Percentiles rank a stretch among this genome's conserved stretches.
phyloP scores from a whole-genome alignment of 1,284 basidiomycete species.

The Austroboletus olivaceoglutinosus region DNA sequence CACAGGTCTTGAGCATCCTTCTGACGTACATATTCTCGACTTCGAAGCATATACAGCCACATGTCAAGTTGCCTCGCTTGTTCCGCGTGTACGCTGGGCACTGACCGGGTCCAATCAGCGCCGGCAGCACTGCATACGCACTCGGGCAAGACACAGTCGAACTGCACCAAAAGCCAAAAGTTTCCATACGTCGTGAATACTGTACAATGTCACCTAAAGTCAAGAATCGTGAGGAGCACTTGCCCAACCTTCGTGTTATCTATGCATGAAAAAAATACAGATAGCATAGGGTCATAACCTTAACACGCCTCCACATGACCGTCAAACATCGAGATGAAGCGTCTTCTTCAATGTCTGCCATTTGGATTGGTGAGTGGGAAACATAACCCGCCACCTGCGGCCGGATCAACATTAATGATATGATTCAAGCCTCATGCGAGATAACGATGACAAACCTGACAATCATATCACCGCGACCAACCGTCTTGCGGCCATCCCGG shows the following conservation, averaged over 20 bases:
- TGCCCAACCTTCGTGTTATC: conserved; percentile 13
- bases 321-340: conserved; percentile 29
- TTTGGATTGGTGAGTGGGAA: conserved; percentile 30
- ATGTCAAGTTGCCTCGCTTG: conserved; percentile 11
- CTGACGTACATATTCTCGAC: conserved; percentile 21
- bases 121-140: background rate
- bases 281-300: conserved; percentile 23
- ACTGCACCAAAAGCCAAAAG: conserved; percentile 1
- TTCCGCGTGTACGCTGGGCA: conserved; percentile 15
- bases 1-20: conserved; percentile 7
- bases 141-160: background rate
- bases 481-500: conserved; percentile 57
- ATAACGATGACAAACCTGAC: conserved; percentile 57
- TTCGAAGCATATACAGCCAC: conserved; percentile 4
- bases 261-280: conserved; percentile 16
- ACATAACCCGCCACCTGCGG: conserved; percentile 32
- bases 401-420: conserved; percentile 6
- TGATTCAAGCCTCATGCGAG: conserved; percentile 2
- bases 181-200: conserved; percentile 24
- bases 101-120: background rate
- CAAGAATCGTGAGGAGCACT: conserved; percentile 5
- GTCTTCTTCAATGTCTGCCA: conserved; percentile 32
- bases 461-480: conserved; percentile 75
- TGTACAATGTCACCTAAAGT: conserved; percentile 26
- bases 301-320: conserved; percentile 3